Percentiles rank a stretch among this genome's conserved stretches.
Conservation (phyloP, 1,284 basidiomycete genomes). For the Fomes fomentarius region DNA sequence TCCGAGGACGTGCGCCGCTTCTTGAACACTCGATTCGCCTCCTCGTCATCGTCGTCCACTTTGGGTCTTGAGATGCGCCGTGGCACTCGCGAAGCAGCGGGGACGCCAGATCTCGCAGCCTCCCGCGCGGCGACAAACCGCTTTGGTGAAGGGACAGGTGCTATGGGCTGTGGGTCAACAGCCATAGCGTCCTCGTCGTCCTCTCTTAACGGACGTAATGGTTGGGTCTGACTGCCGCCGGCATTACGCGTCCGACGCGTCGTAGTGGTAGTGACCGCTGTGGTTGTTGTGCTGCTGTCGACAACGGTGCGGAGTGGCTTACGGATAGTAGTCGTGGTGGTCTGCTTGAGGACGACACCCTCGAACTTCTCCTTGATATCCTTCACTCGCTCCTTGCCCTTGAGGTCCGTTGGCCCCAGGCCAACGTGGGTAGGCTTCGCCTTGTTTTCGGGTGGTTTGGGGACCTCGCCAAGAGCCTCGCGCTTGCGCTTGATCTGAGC, state of each 20-base stretch:
- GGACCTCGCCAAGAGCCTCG: slow-evolving; percentile 72
- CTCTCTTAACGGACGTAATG: slow-evolving; percentile 37
- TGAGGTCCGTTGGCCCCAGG: slow-evolving; percentile 32
- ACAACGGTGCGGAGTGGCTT: slow-evolving; percentile 26
- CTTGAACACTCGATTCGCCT: slow-evolving; percentile 61
- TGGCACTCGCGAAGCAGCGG: slow-evolving; percentile 19
- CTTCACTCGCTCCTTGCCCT: slow-evolving; percentile 42
- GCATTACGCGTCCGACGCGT: slow-evolving; percentile 33
- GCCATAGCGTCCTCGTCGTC: slow-evolving; percentile 48
- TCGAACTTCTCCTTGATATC: slow-evolving; percentile 55
- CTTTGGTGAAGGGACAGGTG: slow-evolving; percentile 32
- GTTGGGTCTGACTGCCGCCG: slow-evolving; percentile 7
- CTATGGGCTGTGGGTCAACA: slow-evolving; percentile 44
- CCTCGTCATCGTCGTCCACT: slow-evolving; percentile 38
- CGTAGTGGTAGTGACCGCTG: slow-evolving; percentile 33
- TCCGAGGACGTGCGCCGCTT: slow-evolving; percentile 77
- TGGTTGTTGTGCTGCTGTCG: slow-evolving; percentile 34
- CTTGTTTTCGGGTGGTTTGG: slow-evolving; percentile 51
- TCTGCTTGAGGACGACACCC: slow-evolving; percentile 55
- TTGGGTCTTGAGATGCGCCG: slow-evolving; percentile 26
- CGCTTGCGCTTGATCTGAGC: slow-evolving; percentile 71
- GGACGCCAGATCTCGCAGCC: slow-evolving; percentile 16
- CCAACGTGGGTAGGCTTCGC: slow-evolving; percentile 35
- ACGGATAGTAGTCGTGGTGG: slow-evolving; percentile 36
- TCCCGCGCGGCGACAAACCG: slow-evolving; percentile 33